Conservation (phyloP, 805 yeast genomes). For the Myxozyma kluyveri region DNA sequence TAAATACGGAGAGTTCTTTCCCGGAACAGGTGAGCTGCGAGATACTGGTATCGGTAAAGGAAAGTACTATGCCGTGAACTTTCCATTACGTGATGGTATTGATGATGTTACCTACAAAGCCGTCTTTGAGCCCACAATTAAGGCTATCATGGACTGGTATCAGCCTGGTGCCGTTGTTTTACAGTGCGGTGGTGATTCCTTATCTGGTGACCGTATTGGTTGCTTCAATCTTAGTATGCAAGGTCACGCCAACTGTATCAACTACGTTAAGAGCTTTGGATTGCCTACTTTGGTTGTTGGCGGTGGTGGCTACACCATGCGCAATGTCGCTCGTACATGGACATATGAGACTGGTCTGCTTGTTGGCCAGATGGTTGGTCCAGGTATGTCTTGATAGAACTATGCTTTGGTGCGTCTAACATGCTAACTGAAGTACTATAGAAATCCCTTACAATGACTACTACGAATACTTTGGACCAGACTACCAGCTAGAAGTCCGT, state of each 20-base stretch:
- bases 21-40: constrained; percentile 91
- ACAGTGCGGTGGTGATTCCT: constrained; percentile 96
- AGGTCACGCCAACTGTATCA: constrained; percentile 95
- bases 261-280: constrained; percentile 81
- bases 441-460: constrained; percentile 91
- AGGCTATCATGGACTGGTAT: constrained; percentile 84
- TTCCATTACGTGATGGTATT: constrained; percentile 91
- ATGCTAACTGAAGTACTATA: constrained; percentile 7
- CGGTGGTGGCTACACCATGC: constrained; percentile 97
- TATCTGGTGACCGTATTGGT: constrained; percentile 90
- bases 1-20: constrained; percentile 94
- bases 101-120: constrained; percentile 91
- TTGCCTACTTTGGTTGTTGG: constrained; percentile 89
- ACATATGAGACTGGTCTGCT: constrained; percentile 85
- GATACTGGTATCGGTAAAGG: constrained; percentile 90
- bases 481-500: constrained; percentile 88
- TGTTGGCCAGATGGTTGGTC: constrained; percentile 52
- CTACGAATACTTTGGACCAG: constrained; percentile 96
- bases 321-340: constrained; percentile 94
- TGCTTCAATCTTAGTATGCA: constrained; percentile 87
- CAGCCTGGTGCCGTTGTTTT: constrained; percentile 92
- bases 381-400: constrained; percentile 41
- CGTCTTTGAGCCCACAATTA: constrained; percentile 59
- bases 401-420: neutral
- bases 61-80: constrained; percentile 80